phyloP scores from a whole-genome alignment of 1,139 yeast species.

The Blastobotrys elegans region DNA sequence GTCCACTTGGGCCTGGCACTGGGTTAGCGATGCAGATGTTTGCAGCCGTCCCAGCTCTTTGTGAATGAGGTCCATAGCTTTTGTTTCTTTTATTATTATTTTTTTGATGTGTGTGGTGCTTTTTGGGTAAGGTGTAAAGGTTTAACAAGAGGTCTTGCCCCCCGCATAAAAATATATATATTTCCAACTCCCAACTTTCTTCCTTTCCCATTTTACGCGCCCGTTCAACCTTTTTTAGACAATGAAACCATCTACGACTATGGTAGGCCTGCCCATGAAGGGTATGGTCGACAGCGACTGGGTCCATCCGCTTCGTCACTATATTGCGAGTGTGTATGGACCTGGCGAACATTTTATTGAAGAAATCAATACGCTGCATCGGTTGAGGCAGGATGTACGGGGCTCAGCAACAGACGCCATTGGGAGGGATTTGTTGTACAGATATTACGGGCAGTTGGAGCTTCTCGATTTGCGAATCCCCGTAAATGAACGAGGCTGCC shows the following conservation, averaged over 20 bases:
- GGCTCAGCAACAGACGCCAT: conserved; percentile 41
- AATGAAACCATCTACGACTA: conserved; percentile 18
- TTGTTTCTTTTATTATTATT: too few relatives aligned
- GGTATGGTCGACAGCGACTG: conserved; percentile 61
- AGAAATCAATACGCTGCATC: conserved; percentile 53
- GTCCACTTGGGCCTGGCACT: conserved; percentile 30
- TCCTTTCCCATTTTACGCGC: too few relatives aligned
- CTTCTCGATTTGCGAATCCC: conserved; percentile 74
- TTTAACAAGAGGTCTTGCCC: too few relatives aligned
- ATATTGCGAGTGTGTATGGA: conserved; percentile 63
- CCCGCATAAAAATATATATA: too few relatives aligned
- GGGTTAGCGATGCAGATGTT: conserved; percentile 27
- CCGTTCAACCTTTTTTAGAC: too few relatives aligned
- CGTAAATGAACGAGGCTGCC: conserved; percentile 50
- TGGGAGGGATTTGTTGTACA: conserved; percentile 51
- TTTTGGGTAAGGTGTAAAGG: too few relatives aligned
- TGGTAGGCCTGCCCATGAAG: conserved; percentile 45
- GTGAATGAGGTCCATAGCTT: conserved; percentile 29
- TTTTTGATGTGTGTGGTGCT: too few relatives aligned
- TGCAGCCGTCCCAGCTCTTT: conserved; percentile 29
- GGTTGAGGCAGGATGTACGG: conserved; percentile 56
- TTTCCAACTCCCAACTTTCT: too few relatives aligned
- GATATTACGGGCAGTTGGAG: conserved; percentile 80
- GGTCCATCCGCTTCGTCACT: conserved; percentile 56
- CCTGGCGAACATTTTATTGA: conserved; percentile 50